phyloP scores from a whole-genome alignment of 2,329 filamentous ascomycete genomes.

The Fusarium sambucinum region DNA sequence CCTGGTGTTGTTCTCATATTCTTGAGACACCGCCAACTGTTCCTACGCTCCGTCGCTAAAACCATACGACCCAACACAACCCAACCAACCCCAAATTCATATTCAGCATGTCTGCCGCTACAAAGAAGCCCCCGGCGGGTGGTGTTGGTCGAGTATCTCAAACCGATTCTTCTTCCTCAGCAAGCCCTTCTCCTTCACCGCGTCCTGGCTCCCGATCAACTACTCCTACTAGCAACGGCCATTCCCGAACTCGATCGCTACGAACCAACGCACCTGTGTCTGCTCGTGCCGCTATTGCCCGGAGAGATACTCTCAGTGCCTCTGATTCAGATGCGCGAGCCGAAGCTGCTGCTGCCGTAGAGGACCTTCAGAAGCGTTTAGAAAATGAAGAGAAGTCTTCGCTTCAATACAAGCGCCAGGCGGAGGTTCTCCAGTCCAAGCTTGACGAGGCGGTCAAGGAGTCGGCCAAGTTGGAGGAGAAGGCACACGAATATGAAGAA shows the following conservation, averaged over 20 bases:
- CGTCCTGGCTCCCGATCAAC: conserved; percentile 60
- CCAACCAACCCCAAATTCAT: conserved; percentile 25
- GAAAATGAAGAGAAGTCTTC: conserved; percentile 82
- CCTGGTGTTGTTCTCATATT: conserved; percentile 21
- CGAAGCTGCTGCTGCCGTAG: conserved; percentile 81
- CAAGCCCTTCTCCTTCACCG: conserved; percentile 54
- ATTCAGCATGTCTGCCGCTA: conserved; percentile 62
- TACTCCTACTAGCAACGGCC: conserved; percentile 53
- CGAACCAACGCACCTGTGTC: conserved; percentile 76
- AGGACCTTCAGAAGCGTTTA: conserved; percentile 86
- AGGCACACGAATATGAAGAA: conserved; percentile 86
- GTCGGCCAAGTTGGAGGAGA: conserved; percentile 88
- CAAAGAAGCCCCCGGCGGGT: conserved; percentile 65
- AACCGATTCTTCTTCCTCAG: conserved; percentile 53
- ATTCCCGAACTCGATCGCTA: conserved; percentile 72
- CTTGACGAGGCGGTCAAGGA: conserved; percentile 87
- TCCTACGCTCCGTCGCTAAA: conserved; percentile 26
- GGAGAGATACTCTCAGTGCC: conserved; percentile 65
- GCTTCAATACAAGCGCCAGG: conserved; percentile 85
- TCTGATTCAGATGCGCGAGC: conserved; percentile 80
- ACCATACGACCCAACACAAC: conserved; percentile 30
- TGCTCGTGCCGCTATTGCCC: conserved; percentile 76
- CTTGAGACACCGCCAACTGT: conserved; percentile 28
- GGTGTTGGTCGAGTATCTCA: conserved; percentile 61
- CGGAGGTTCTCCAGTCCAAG: conserved; percentile 84